Evolutionary conservation across 129 eudicot genomes (phyloP), one percentile per base, ranked within the genome.

Genomic region (Arctium lappa): DNA sequence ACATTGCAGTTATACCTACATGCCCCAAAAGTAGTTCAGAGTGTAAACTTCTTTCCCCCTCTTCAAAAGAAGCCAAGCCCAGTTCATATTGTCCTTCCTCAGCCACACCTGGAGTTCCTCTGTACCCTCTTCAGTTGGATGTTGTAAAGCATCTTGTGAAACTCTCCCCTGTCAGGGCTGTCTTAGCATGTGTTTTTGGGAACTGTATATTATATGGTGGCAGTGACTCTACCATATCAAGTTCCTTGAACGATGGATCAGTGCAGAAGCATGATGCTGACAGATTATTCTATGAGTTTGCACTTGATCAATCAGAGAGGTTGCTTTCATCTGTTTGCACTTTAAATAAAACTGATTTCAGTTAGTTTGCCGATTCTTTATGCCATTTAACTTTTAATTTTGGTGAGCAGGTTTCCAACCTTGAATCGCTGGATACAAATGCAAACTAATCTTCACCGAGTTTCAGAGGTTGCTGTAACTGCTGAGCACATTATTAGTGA

Each of bases 361-460:
- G 56, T 62, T 82, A 50, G 65, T 82, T 79, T 13, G 62, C 53
- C 71, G 6, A 69, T 71, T 76, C 75, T 37, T 40, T 80, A 53
- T 79, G 69, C 32, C 29, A 60, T 16, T 73, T 80, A 60, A 66
- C 36, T 74, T 80, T 50, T 82, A 29, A 4, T 60, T 76, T 69
- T 74, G 46, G 50, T 46, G 27, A 65, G 60, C 93, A 95, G 99
- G 89, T 96, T 96, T 81, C 98, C 99, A 7, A 96, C 99, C 65
- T 88, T 96, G 95, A 96, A 96, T 78, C 97, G 99, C 37, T 96
- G 99, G 99, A 96, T 96, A 89, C 99, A 96, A 80, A 91, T 96
- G 95, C 99, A 96, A 77, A 93, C 91, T 53, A 96, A 96, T 81
- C 98, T 96, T 79, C 99, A 96, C 81, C 91, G 97, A 40, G 94